These are phyloP conservation scores for Kalaharituber pfeilii DNA, from an alignment of 2,329 filamentous ascomycete species.

Conservation along the genomic window DNA sequence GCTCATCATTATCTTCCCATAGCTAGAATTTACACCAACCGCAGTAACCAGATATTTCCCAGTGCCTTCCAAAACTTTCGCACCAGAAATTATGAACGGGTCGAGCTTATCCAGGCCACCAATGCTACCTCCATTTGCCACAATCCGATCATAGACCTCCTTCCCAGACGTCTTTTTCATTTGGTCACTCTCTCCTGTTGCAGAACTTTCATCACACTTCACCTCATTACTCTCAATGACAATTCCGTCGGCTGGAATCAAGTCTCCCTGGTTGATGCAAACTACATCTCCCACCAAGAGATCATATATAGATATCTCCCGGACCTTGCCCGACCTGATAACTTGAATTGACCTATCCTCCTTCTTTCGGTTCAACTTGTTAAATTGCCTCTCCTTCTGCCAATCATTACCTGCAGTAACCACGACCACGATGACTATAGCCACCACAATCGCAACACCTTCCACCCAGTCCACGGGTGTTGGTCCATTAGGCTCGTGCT, in stretches of 20 bases:
- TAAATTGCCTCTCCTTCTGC: slow-evolving; percentile 50
- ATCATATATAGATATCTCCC: slow-evolving; percentile 47
- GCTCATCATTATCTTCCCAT: slow-evolving; percentile 40
- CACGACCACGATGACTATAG: slow-evolving; percentile 46
- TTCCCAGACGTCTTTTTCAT: slow-evolving; percentile 48
- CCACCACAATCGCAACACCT: slow-evolving; percentile 48
- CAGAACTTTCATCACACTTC: slow-evolving; percentile 57
- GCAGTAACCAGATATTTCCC: slow-evolving; percentile 39
- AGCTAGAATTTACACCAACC: slow-evolving; percentile 38
- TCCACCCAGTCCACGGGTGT: slow-evolving; percentile 46
- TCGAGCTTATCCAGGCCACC: slow-evolving; percentile 35
- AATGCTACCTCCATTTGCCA: slow-evolving; percentile 35
- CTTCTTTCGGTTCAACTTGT: slow-evolving; percentile 43
- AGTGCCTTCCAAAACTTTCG: slow-evolving; percentile 38
- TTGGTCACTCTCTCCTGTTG: slow-evolving; percentile 56
- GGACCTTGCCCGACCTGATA: slow-evolving; percentile 46
- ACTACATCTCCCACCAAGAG: slow-evolving; percentile 53
- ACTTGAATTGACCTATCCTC: slow-evolving; percentile 48
- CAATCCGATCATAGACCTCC: slow-evolving; percentile 40
- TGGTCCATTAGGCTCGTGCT: slow-evolving; percentile 29
- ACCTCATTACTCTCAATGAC: slow-evolving; percentile 48
- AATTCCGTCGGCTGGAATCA: slow-evolving; percentile 53
- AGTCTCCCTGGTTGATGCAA: slow-evolving; percentile 50
- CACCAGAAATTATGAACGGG: slow-evolving; percentile 45
- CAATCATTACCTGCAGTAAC: slow-evolving; percentile 49